Evolutionary conservation across 805 yeast genomes (phyloP).

Genomic region (Diddensiella transvaalensis): DNA sequence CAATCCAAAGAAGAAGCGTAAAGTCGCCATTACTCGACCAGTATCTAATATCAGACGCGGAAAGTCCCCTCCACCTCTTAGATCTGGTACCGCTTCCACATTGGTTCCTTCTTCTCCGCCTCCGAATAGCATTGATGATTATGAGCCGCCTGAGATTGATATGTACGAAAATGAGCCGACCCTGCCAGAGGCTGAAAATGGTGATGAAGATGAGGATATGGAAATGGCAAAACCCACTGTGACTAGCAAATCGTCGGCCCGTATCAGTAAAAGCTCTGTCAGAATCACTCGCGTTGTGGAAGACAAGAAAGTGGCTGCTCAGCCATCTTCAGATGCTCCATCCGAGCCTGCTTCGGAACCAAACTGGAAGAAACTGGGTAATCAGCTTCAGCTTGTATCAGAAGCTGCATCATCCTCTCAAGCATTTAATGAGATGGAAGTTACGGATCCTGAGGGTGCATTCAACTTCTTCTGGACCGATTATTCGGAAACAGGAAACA

Average conservation of each 20-base stretch:
- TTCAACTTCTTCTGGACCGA: slow-evolving; percentile 89
- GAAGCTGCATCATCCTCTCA: slow-evolving; percentile 1
- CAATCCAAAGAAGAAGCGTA: slow-evolving; percentile 15
- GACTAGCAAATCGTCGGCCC: background rate
- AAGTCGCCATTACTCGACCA: background rate
- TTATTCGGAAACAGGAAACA: slow-evolving; percentile 69
- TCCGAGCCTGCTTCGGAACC: background rate
- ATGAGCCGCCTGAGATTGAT: slow-evolving; percentile 8
- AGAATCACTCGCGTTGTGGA: background rate
- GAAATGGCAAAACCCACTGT: slow-evolving; percentile 16
- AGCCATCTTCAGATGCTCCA: slow-evolving; percentile 1
- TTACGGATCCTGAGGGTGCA: slow-evolving; percentile 45
- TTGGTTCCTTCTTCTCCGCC: slow-evolving; percentile 18
- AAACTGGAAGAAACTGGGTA: slow-evolving; percentile 8
- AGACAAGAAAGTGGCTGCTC: background rate
- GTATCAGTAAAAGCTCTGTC: slow-evolving; percentile 7
- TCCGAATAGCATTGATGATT: slow-evolving; percentile 6
- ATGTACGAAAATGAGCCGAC: slow-evolving; percentile 6
- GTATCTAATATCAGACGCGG: background rate
- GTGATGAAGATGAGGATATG: slow-evolving; percentile 45
- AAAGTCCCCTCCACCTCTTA: background rate
- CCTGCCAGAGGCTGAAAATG: slow-evolving; percentile 1
- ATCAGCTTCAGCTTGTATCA: background rate
- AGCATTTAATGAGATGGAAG: background rate
- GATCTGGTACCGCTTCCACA: no score